Evolutionary conservation across 129 eudicot genomes (phyloP).

Genomic region (Chrysanthemum seticuspe): DNA sequence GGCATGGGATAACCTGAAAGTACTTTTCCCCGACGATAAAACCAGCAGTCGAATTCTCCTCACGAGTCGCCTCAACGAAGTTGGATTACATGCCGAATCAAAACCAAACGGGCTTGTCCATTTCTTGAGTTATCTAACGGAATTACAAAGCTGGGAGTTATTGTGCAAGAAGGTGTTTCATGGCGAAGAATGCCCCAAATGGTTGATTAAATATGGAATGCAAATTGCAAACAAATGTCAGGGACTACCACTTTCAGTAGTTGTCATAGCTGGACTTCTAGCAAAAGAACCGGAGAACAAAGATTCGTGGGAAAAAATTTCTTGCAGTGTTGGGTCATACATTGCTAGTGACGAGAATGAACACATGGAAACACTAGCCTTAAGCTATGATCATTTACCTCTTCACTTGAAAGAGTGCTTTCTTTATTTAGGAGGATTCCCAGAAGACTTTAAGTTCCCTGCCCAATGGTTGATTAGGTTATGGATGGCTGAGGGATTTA

Average conservation of each 20-base stretch:
- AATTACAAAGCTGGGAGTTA: constrained; percentile 25
- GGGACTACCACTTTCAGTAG: constrained; percentile 40
- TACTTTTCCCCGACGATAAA: constrained; percentile 23
- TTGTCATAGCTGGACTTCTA: constrained; percentile 36
- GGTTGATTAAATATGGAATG: constrained; percentile 14
- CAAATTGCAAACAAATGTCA: constrained; percentile 27
- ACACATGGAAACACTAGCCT: background rate
- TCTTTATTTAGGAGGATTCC: constrained; percentile 25
- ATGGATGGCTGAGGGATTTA: constrained; percentile 42
- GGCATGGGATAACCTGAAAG: constrained; percentile 29
- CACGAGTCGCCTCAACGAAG: constrained; percentile 25
- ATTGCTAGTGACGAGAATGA: background rate
- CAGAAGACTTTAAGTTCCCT: background rate
- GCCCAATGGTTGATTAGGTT: constrained; percentile 7
- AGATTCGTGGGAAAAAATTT: constrained; percentile 17
- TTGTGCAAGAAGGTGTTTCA: constrained; percentile 23
- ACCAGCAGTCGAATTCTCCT: constrained; percentile 33
- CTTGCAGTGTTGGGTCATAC: background rate
- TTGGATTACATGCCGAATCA: constrained; percentile 14
- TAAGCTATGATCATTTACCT: constrained; percentile 23
- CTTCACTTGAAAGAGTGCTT: constrained; percentile 25
- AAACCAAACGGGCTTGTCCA: constrained; percentile 10
- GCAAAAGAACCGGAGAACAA: background rate
- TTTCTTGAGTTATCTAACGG: constrained; percentile 6
- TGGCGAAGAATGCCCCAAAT: background rate